Conservation (phyloP, 208 protist species). For the Trichomonas tenax region DNA sequence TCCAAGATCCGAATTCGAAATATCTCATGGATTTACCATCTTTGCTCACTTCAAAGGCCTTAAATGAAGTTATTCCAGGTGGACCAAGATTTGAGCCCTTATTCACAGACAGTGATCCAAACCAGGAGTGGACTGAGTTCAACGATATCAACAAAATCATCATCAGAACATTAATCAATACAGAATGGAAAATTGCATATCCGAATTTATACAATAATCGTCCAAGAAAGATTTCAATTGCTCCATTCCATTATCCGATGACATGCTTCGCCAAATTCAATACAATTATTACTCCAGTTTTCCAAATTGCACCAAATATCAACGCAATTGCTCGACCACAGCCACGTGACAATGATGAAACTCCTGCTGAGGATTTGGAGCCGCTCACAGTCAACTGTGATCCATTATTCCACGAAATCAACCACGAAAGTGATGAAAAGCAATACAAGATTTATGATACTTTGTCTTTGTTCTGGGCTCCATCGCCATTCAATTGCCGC, state of each 20-base stretch:
- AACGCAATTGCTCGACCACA: background rate
- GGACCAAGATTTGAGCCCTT: slow-evolving; percentile 96
- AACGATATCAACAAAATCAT: slow-evolving; percentile 99
- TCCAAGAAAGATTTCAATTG: slow-evolving; percentile 71
- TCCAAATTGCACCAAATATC: background rate
- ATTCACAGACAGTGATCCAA: slow-evolving; percentile 60
- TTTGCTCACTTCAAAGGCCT: slow-evolving; percentile 97
- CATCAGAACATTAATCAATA: slow-evolving; percentile 81
- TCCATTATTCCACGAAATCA: background rate
- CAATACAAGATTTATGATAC: slow-evolving; percentile 69
- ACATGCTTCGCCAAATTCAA: slow-evolving; percentile 39
- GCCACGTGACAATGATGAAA: background rate
- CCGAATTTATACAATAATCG: slow-evolving; percentile 95
- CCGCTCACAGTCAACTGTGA: background rate
- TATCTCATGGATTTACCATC: slow-evolving; percentile 96
- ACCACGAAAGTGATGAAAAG: background rate
- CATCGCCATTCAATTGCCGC: slow-evolving; percentile 82
- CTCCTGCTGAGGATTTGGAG: background rate
- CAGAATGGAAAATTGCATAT: slow-evolving; percentile 97
- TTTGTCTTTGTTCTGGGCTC: slow-evolving; percentile 88
- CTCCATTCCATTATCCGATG: slow-evolving; percentile 70
- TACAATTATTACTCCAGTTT: slow-evolving; percentile 13
- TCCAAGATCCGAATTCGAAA: slow-evolving; percentile 91
- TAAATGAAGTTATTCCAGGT: slow-evolving; percentile 96
- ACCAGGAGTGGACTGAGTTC: slow-evolving; percentile 96